Evolutionary conservation across 495 filamentous ascomycete genomes (phyloP), one percentile per base, ranked within the genome.

Genomic region (Clohesyomyces aquaticus): DNA sequence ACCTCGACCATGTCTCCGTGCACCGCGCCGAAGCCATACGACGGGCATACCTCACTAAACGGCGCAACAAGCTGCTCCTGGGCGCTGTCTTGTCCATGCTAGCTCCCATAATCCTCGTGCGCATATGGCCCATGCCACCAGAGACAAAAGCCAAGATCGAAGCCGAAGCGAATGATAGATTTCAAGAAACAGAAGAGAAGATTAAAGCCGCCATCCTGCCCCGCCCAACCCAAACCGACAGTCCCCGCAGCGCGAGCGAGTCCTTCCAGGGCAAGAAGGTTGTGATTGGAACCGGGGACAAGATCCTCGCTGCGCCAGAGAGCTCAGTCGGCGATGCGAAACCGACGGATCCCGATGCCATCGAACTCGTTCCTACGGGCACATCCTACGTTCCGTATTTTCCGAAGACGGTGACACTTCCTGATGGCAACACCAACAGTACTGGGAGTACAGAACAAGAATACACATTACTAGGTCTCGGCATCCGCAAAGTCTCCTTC

Each of bases 401-500:
- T 74, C 93, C 94, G 0, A 80, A 83, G 47, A 85, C 84, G 1
- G 83, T 97, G 51, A 75, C 78, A 35, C 77, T 96, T 0, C 82
- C 87, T 1, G 59, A 38, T 38, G 6, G 76, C 8, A 74, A 76
- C 8, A 22, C 53, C 55, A 14, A 72, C 59, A 2, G 65, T 45
- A 38, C 66, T 60, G 76, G 59, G 9, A 71, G 66, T 14, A 6
- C 32, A 27, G 77, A 78, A 22, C 81, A 86, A 26, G 90, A 95
- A 64, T 97, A 96, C 74, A 90, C 90, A 26, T 82, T 97, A 0
- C 80, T 97, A 4, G 94, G 94, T 0, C 79, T 96, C 41, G 94
- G 94, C 9, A 83, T 93, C 52, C 85, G 94, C 54, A 93, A 88
- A 8, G 94, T 98, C 19, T 91, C 87, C 38, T 96, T 97, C 72